Conservation (phyloP, 805 yeast genomes). For the Candida morakotiae region DNA sequence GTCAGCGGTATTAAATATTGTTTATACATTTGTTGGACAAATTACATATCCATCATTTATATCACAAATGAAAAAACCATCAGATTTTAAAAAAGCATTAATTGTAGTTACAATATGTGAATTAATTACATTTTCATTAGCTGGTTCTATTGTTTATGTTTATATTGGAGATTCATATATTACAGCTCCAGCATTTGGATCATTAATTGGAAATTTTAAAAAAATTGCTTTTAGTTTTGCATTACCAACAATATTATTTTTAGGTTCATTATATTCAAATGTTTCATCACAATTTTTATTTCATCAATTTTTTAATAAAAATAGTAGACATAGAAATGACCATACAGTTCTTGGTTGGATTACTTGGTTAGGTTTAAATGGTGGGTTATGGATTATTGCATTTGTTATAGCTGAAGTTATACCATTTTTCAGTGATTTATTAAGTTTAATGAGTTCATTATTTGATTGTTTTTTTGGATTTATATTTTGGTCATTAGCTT, state of each 20-base stretch:
- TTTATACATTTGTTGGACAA: constrained; percentile 63
- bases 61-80: constrained; percentile 54
- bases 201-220: constrained; percentile 43
- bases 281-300: constrained; percentile 53
- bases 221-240: constrained; percentile 59
- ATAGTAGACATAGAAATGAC: constrained; percentile 40
- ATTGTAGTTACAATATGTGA: constrained; percentile 49
- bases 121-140: constrained; percentile 45
- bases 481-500: constrained; percentile 61
- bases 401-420: constrained; percentile 60
- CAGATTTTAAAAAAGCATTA: constrained; percentile 55
- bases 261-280: constrained; percentile 53
- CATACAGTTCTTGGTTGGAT: constrained; percentile 53
- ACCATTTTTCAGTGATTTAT: constrained; percentile 58
- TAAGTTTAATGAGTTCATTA: constrained; percentile 56
- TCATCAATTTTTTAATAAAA: constrained; percentile 38
- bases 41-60: constrained; percentile 61
- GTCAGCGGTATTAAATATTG: constrained; percentile 56
- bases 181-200: constrained; percentile 59
- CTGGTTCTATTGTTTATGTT: constrained; percentile 57
- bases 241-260: constrained; percentile 52
- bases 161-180: constrained; percentile 53
- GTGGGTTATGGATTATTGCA: constrained; percentile 46
- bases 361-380: constrained; percentile 45
- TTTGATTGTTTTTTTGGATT: constrained; percentile 68